These are phyloP conservation scores for Aspergillaceae sp. DNA, from an alignment of 2,329 filamentous ascomycete species.

Conservation along the genomic window DNA sequence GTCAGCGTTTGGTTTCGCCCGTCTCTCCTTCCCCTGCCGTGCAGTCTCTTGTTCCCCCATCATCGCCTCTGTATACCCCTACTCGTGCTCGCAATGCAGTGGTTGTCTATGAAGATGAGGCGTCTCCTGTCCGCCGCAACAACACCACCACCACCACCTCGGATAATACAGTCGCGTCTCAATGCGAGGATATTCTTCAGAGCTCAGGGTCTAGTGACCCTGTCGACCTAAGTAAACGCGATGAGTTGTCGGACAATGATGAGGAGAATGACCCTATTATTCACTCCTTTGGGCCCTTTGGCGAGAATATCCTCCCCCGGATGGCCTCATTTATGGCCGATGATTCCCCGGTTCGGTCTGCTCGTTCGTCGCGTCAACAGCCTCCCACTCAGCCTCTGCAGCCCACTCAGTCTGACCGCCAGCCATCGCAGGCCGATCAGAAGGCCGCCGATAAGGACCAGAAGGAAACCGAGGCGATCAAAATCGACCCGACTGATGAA, in stretches of 20 bases:
- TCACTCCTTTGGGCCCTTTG: constrained; percentile 85
- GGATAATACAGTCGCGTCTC: constrained; percentile 17
- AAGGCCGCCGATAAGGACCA: constrained; percentile 7
- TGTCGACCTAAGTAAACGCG: constrained; percentile 34
- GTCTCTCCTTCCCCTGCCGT: constrained; percentile 60
- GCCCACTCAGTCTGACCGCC: constrained; percentile 22
- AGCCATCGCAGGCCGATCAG: constrained; percentile 13
- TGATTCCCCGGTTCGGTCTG: constrained; percentile 51
- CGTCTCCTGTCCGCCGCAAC: constrained; percentile 45
- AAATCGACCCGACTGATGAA: constrained; percentile 17
- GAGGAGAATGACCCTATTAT: constrained; percentile 93
- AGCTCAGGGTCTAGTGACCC: constrained; percentile 27
- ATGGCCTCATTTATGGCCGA: constrained; percentile 67
- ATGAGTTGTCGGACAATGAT: constrained; percentile 68
- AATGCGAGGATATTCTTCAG: constrained; percentile 22
- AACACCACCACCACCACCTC: constrained; percentile 6
- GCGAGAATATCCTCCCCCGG: constrained; percentile 72
- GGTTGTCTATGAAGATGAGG: constrained; percentile 65
- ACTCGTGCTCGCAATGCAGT: constrained; percentile 38
- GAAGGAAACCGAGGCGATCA: constrained; percentile 11
- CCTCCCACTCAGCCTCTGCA: constrained; percentile 25
- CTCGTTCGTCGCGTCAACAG: constrained; percentile 23
- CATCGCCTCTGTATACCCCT: constrained; percentile 36
- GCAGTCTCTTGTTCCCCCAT: constrained; percentile 36
- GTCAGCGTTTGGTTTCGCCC: constrained; percentile 60